A percentile compares a stretch with the other conserved stretches of the same genome.
Conservation (phyloP, 495 filamentous ascomycete genomes). For the Lophiostoma macrostomum region DNA sequence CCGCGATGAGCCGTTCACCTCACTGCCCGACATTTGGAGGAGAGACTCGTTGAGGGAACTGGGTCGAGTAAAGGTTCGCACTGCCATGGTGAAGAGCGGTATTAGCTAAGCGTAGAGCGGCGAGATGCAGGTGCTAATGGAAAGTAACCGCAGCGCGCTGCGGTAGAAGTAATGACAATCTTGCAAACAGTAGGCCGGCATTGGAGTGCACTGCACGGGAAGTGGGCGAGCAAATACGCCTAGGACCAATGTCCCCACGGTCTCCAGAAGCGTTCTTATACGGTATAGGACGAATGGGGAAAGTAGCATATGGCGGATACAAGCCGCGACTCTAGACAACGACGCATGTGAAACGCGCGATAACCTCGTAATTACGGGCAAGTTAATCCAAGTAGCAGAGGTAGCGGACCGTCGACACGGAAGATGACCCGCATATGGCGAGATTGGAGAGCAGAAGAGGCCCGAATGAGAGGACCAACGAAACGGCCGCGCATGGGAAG, state of each 20-base stretch:
- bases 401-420: conserved; percentile 27
- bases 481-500: conserved; percentile 11
- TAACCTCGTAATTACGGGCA: conserved; percentile 29
- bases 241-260: conserved; percentile 4
- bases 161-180: conserved; percentile 93
- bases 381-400: conserved; percentile 23
- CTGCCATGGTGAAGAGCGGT: conserved; percentile 41
- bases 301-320: conserved; percentile 15
- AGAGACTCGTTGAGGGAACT: conserved; percentile 69
- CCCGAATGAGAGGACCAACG: conserved; percentile 1
- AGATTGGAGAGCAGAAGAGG: conserved; percentile 25
- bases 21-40: conserved; percentile 30
- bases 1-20: conserved; percentile 26
- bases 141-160: conserved; percentile 77
- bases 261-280: conserved; percentile 29
- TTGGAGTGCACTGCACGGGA: conserved; percentile 42
- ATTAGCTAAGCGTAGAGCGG: conserved; percentile 64
- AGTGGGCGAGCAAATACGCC: conserved; percentile 20
- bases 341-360: conserved; percentile 32
- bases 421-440: conserved; percentile 28
- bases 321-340: conserved; percentile 8
- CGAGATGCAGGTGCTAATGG: conserved; percentile 71
- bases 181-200: conserved; percentile 80
- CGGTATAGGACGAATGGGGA: conserved; percentile 34
- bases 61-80: conserved; percentile 55